These are phyloP conservation scores for Pontederia crassipes DNA, from an alignment of 176 grass and related monocot species.

Conservation along the genomic window DNA sequence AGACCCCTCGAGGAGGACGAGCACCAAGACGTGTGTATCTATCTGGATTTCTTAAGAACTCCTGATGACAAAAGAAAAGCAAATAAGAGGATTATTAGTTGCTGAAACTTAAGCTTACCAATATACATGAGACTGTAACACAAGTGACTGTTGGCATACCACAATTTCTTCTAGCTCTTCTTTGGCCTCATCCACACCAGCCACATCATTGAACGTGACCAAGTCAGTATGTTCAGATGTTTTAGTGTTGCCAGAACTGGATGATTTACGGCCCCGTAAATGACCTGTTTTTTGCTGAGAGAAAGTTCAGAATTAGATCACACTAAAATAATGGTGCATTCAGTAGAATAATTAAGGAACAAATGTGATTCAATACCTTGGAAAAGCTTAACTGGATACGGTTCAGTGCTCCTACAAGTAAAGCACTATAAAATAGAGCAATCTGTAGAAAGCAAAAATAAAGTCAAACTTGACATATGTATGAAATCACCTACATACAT, in stretches of 20 bases:
- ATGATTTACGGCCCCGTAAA: constrained; percentile 68
- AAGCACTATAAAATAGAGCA: constrained; percentile 82
- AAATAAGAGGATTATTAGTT: background rate
- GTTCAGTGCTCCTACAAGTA: constrained; percentile 79
- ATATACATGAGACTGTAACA: background rate
- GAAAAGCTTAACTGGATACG: constrained; percentile 80
- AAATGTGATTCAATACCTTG: constrained; percentile 32
- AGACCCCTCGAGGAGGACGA: constrained; percentile 95
- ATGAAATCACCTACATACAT: background rate
- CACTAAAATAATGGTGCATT: constrained; percentile 3
- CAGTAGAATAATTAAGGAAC: background rate
- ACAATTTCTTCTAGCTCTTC: constrained; percentile 99
- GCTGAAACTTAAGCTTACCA: background rate
- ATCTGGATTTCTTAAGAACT: constrained; percentile 92
- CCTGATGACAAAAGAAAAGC: constrained; percentile 38
- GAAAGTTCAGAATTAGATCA: constrained; percentile 19
- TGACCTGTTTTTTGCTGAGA: constrained; percentile 79
- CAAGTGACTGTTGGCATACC: constrained; percentile 29
- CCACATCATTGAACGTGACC: constrained; percentile 94
- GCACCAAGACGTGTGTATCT: constrained; percentile 90
- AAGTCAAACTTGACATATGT: background rate
- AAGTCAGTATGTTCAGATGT: constrained; percentile 64
- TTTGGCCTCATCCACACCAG: constrained; percentile 98
- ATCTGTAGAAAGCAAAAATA: constrained; percentile 33
- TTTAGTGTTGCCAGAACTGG: constrained; percentile 48